Base-by-base conservation (phyloP, 306 rosid genomes). In the Echinosophora koreensis region DNA sequence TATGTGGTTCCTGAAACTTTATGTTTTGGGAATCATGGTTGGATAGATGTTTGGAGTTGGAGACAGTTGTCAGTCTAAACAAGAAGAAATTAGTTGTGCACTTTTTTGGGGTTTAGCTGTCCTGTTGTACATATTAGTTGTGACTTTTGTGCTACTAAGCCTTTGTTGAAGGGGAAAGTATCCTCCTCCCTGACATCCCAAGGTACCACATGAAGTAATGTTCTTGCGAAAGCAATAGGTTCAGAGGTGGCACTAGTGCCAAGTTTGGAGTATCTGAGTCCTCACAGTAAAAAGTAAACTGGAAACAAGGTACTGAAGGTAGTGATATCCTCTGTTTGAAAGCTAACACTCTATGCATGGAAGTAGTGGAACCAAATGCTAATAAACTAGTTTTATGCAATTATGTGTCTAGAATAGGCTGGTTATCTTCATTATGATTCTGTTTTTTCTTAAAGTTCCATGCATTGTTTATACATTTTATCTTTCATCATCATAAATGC, bases 131-230 rank as follows among this genome's bases (percentile, higher is more conserved):
- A 60, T 60, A 46, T 60, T 63, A 52, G 35, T 32, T 18, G 15
- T 63, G 70, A 49, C 32, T 51, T 51, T 1, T 81, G 50, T 50
- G 42, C 4, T 74, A 14, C 66, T 67, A 41, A 32, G 46, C 38
- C 69, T 59, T 67, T 81, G 56, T 55, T 66, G 35, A n/a, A 73
- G 44, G 54, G 69, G 74, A 65, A 57, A 14, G 62, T 56, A 67
- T 73, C 14, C 54, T 44, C 16, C 49, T 11, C 37, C 47, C 3
- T 22, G 16, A 52, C n/a, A 5, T 66, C 37, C 14, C 35, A 30
- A 65, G 35, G n/a, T 68, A 30, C 27, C 49, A 32, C 42, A 30
- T 57, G 6, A 13, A 71, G 67, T 12, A 30, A 52, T 65, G 38
- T 38, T 63, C 4, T 77, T 71, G 50, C 8, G 34, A 30, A 41